These are phyloP conservation scores for Peniophora sp. DNA, from an alignment of 1,284 basidiomycete genomes.

Conservation along the genomic window DNA sequence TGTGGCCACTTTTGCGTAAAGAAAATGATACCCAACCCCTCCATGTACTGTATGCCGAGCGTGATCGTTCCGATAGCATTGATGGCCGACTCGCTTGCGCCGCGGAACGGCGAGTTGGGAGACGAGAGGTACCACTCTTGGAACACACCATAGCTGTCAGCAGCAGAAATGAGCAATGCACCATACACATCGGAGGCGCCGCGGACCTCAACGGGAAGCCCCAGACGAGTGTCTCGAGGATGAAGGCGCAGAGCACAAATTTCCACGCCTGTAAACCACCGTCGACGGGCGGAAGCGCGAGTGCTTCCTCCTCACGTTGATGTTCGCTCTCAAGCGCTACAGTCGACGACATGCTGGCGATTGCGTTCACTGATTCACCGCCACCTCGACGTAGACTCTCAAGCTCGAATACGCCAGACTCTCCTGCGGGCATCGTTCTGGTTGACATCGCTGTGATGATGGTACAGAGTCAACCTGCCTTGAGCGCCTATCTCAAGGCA, in stretches of 20 bases:
- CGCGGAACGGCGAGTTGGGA: slow-evolving; percentile 13
- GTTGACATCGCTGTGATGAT: too few relatives aligned
- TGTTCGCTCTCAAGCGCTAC: not conserved
- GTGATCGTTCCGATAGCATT: slow-evolving; percentile 15
- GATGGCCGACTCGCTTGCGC: slow-evolving; percentile 11
- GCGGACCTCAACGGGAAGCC: slow-evolving; percentile 9
- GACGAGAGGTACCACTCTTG: slow-evolving; percentile 15
- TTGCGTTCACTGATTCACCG: too few relatives aligned
- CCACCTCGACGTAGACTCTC: too few relatives aligned
- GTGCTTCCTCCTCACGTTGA: slow-evolving; percentile 1
- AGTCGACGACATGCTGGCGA: too few relatives aligned
- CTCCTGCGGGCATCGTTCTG: too few relatives aligned
- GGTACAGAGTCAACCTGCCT: too few relatives aligned
- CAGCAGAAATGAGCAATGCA: not conserved
- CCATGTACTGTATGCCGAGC: slow-evolving; percentile 15
- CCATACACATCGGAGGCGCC: not conserved
- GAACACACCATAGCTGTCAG: slow-evolving; percentile 5
- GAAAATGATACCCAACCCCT: slow-evolving; percentile 15
- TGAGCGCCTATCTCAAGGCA: too few relatives aligned
- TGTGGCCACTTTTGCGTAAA: slow-evolving; percentile 18
- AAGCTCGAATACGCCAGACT: too few relatives aligned
- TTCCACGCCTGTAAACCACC: slow-evolving; percentile 7
- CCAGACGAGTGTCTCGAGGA: slow-evolving; percentile 9
- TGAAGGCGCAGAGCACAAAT: slow-evolving; percentile 9
- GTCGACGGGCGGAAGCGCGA: slow-evolving; percentile 6